Base-by-base conservation (phyloP, 148 eudicot genomes). In the Vaccinium darrowii region DNA sequence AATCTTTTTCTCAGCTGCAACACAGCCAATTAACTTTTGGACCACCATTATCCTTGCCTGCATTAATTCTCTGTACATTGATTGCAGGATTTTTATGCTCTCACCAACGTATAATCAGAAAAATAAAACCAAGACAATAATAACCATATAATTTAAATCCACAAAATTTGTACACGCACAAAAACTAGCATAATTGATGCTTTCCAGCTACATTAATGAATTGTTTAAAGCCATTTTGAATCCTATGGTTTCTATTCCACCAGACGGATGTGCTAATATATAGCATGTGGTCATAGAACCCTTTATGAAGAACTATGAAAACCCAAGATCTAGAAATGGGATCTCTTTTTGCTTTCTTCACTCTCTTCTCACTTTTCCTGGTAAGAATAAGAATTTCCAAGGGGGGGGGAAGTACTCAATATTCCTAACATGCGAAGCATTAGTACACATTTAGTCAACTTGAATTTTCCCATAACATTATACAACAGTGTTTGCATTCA, bases 341-440 rank as follows among this genome's bases (percentile, higher is more conserved):
- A 80, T 82, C 62, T 39, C 51, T 62, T 71, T 67, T 36, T 27
- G 74, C 81, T 78, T 84, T 76, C 71, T 74, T 80, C 84, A 18
- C 76, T 78, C 60, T 89, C 79, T 71, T 77, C 58, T 83, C 85
- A 8, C 39, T 87, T 82, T 84, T 88, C 76, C 21, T 88, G 86
- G 90, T 90, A 88, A 75, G 83, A 51, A 15, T 25, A 27, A 69
- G 39, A 69, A 27, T 1, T 8, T 13, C 16, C 18, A 10, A 11
- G n/a, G n/a, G 14, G 33, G 15, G n/a, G 7, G 14, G 3, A 49
- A n/a, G 4, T 49, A 19, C 56, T 76, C 13, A 14, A 74, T 74
- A 14, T 76, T 51, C 54, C 6, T 43, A 76, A 43, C 30, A 52
- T 8, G 19, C 1, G 12, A 23, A 11, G 16, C 13, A 11, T 78